Base-by-base conservation (phyloP, 2,329 filamentous ascomycete genomes). In the Penicillium sp. region DNA sequence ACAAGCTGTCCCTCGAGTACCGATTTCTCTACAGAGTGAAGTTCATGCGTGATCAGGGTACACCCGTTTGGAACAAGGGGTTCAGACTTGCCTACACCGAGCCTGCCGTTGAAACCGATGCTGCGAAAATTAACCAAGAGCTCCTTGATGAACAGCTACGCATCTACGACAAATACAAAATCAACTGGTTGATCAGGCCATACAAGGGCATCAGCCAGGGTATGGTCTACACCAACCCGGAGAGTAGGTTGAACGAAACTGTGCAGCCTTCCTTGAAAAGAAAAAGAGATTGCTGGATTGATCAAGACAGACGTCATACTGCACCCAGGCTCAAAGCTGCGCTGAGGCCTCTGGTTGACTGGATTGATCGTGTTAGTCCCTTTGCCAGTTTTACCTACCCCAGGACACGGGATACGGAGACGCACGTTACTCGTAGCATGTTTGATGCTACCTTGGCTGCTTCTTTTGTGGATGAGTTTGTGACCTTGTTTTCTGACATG, bases 191-290 rank as follows among this genome's bases (percentile, higher is more conserved):
- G 11, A 84, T 84, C 56, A 81, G 78, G 77, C 62, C 78, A 0
- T 80, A 79, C 62, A 81, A 80, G 58, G 77, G 81, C 47, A 74
- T 80, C 31, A 76, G 77, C 0, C 77, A 80, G 59, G 78, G 77
- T 5, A 79, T 81, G 77, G 66, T 77, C 0, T 74, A 77, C 49
- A 66, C 74, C 0, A 66, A 68, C 27, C 72, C 74, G 0, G 60
- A 73, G 9, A 74, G 69, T 6, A 54, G 68, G 2, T 80, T 77
- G 64, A 78, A 79, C 61, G 68, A 68, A 18, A 71, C 74, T 2
- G 72, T 82, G 34, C 57, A 68, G 14, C 70, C 74, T 0, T 79
- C 82, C 44, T 59, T 82, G 0, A 71, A 74, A 39, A 82, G 81
- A 67, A 82, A 83, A 59, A 69, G 73, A 7, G 56, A 59, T 0